A percentile compares a stretch with the other conserved stretches of the same genome.
Conservation (phyloP, 176 grass and related monocot species). For the Alopecurus myosuroides region DNA sequence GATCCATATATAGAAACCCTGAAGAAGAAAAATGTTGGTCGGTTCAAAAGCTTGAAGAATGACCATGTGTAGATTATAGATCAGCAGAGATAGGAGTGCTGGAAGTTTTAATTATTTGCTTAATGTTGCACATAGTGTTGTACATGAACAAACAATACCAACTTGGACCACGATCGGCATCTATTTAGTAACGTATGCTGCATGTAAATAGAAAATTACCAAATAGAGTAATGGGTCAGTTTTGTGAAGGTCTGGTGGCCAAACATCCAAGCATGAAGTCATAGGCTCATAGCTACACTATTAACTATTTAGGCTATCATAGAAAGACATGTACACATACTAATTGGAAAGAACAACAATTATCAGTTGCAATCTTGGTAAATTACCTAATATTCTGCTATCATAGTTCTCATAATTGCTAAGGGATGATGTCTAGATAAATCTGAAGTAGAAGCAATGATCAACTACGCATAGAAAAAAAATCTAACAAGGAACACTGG, state of each 20-base stretch:
- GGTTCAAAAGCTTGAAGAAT: background rate
- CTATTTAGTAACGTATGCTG: background rate
- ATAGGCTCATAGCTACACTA: conserved; percentile 2
- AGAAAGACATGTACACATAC: background rate
- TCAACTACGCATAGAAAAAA: background rate
- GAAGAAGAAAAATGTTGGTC: background rate
- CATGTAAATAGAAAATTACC: background rate
- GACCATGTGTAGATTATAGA: background rate
- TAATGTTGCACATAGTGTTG: background rate
- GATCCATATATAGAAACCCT: background rate
- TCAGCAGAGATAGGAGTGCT: background rate
- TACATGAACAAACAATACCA: background rate
- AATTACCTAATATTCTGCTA: background rate
- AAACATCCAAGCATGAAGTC: background rate
- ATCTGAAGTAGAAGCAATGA: background rate
- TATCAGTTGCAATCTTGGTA: background rate
- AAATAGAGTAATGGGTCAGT: background rate
- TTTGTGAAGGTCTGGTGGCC: background rate
- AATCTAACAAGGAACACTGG: background rate
- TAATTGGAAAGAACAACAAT: background rate
- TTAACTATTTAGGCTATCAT: background rate
- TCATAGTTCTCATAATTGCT: background rate
- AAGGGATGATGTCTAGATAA: background rate
- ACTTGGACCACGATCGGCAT: background rate
- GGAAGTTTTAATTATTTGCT: background rate